A percentile compares a stretch with the other conserved stretches of the same genome.
These are phyloP conservation scores for Coccinonectria pachysandricola DNA, from an alignment of 2,329 filamentous ascomycete genomes.

Conservation along the genomic window DNA sequence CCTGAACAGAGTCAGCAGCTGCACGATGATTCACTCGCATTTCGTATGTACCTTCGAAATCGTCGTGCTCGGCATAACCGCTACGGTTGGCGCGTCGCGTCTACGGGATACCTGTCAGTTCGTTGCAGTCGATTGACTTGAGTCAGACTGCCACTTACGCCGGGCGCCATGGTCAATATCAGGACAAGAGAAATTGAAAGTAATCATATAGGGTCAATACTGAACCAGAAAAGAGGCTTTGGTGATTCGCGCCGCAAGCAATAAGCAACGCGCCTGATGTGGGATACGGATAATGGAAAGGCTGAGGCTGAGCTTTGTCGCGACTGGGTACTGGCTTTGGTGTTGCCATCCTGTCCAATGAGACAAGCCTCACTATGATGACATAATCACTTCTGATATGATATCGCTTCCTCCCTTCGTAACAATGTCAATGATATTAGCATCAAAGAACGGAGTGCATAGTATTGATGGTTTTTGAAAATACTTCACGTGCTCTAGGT, in stretches of 20 bases:
- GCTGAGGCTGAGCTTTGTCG: constrained; percentile 12
- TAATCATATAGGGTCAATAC: too few relatives aligned
- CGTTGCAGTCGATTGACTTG: constrained; percentile 5
- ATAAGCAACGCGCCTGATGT: constrained; percentile 4
- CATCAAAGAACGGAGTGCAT: too few relatives aligned
- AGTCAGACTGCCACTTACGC: constrained; percentile 20
- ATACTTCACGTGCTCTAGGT: not conserved
- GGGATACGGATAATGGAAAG: constrained; percentile 1
- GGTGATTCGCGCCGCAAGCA: too few relatives aligned
- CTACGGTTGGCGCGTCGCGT: constrained; percentile 47
- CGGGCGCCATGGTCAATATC: constrained; percentile 28
- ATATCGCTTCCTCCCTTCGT: not conserved
- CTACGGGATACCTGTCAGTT: constrained; percentile 21
- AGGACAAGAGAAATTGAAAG: constrained; percentile 1
- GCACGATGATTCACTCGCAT: constrained; percentile 1
- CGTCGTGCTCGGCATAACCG: constrained; percentile 49
- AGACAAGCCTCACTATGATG: constrained; percentile 8
- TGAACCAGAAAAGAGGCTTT: too few relatives aligned
- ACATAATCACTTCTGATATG: too few relatives aligned
- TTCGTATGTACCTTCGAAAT: constrained; percentile 42
- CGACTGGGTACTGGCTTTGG: constrained; percentile 10
- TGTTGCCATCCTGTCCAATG: constrained; percentile 12
- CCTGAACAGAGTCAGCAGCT: constrained; percentile 39
- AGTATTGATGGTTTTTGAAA: too few relatives aligned
- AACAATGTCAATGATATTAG: not conserved